phyloP scores from a whole-genome alignment of 73 alveolate genomes.

The Paramecium caudatum region DNA sequence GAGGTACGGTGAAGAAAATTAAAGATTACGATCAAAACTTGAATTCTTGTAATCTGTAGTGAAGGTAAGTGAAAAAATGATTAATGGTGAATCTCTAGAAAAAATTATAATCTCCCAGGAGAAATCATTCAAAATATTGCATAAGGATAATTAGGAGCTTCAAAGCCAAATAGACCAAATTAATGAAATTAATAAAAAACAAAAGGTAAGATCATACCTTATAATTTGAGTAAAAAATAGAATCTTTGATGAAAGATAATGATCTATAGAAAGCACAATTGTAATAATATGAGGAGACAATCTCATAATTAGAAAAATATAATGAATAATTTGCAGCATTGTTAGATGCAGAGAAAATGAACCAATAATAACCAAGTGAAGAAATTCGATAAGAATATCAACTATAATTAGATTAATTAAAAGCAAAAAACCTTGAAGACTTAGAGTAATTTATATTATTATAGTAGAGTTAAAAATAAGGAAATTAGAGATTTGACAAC shows the following conservation, averaged over 20 bases:
- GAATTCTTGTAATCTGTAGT: neutral
- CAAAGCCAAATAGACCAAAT: neutral
- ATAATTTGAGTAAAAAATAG: neutral
- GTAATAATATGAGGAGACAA: neutral
- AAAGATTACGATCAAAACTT: constrained; percentile 11
- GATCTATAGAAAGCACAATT: neutral
- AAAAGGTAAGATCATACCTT: neutral
- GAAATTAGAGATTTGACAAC: constrained; percentile 57
- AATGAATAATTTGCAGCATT: too few species aligned
- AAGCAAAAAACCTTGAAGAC: constrained; percentile 9
- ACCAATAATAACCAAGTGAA: constrained; percentile 51
- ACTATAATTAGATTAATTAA: neutral
- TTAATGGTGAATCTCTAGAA: too few species aligned
- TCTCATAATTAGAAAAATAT: neutral
- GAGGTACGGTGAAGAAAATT: neutral
- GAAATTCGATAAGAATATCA: neutral
- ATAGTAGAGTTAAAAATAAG: constrained; percentile 4
- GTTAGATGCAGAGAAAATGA: neutral
- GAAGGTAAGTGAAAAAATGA: too few species aligned
- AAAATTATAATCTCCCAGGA: too few species aligned
- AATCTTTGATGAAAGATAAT: neutral
- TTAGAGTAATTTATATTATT: constrained; percentile 2
- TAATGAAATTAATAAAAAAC: neutral
- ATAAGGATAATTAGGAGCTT: neutral
- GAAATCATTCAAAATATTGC: neutral